Percentiles rank a stretch among this genome's conserved stretches.
phyloP scores from a whole-genome alignment of 495 filamentous ascomycete species.

The Elaphomyces granulatus region DNA sequence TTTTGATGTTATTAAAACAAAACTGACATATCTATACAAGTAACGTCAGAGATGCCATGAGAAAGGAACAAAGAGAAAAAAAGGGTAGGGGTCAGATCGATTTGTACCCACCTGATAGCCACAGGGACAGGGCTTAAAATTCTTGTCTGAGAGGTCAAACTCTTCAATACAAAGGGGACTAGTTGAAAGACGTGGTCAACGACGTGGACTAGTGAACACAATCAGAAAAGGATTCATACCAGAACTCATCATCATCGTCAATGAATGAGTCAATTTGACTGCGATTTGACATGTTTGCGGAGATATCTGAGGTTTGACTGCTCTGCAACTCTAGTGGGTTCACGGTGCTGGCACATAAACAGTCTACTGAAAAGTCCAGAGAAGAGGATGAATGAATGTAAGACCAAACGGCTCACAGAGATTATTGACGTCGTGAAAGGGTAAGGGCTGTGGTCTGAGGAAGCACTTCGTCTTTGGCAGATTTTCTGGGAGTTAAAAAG shows the following conservation, averaged over 20 bases:
- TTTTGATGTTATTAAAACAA: conserved; percentile 96
- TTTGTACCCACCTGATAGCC: conserved; percentile 72
- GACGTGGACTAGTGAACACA: background rate
- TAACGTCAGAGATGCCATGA: background rate
- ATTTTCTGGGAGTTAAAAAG: no score
- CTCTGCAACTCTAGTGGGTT: conserved; percentile 4
- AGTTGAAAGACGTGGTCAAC: background rate
- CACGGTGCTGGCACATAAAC: conserved; percentile 16
- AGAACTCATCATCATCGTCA: conserved; percentile 90
- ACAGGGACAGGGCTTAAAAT: conserved; percentile 95
- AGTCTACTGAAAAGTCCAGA: conserved; percentile 12
- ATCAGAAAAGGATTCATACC: conserved; percentile 37
- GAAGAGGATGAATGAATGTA: conserved; percentile 11
- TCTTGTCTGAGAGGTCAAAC: conserved; percentile 91
- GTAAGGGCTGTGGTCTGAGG: no score
- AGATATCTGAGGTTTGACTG: conserved; percentile 9
- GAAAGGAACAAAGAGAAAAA: conserved; percentile 1
- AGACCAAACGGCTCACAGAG: no score
- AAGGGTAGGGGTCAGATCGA: background rate
- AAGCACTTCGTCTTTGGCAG: no score
- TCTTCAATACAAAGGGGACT: conserved; percentile 98
- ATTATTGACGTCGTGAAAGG: no score
- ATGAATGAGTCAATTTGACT: conserved; percentile 88
- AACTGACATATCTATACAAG: conserved; percentile 83
- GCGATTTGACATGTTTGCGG: conserved; percentile 40